A percentile compares a stretch with the other conserved stretches of the same genome.
Conservation (phyloP, 352 stramenopile species). For the Phytophthora pisi region DNA sequence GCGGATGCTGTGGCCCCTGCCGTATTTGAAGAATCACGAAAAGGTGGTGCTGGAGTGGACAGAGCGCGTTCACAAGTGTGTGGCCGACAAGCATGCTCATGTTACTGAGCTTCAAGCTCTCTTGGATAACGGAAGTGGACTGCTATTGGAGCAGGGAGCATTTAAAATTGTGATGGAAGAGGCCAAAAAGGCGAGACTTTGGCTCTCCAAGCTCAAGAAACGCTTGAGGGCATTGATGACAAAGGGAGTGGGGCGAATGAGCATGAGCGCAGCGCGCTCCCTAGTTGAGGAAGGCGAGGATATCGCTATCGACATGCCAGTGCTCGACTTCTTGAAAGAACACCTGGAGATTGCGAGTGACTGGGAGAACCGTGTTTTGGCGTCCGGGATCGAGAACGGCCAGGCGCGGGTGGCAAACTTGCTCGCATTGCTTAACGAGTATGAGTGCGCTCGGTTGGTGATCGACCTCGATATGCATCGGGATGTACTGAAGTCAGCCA, state of each 20-base stretch:
- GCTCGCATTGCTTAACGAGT: slow-evolving; percentile 78
- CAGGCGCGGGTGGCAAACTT: slow-evolving; percentile 78
- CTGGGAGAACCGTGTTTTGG: slow-evolving; percentile 80
- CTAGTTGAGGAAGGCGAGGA: slow-evolving; percentile 86
- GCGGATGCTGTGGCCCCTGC: slow-evolving; percentile 74
- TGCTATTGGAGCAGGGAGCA: slow-evolving; percentile 76
- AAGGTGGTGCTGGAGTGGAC: slow-evolving; percentile 72
- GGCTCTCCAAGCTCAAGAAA: slow-evolving; percentile 88
- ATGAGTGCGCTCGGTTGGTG: slow-evolving; percentile 72
- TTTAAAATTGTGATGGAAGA: slow-evolving; percentile 85
- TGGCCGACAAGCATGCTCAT: slow-evolving; percentile 66
- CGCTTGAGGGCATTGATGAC: slow-evolving; percentile 71
- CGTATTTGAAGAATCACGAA: slow-evolving; percentile 68
- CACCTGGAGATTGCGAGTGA: slow-evolving; percentile 78
- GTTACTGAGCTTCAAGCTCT: slow-evolving; percentile 62
- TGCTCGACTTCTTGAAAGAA: slow-evolving; percentile 83
- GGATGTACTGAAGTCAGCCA: slow-evolving; percentile 91
- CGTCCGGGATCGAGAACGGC: slow-evolving; percentile 77
- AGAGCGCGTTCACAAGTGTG: slow-evolving; percentile 55
- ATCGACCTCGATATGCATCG: slow-evolving; percentile 90
- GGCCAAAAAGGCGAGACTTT: slow-evolving; percentile 79
- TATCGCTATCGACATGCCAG: slow-evolving; percentile 71
- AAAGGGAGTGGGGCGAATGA: slow-evolving; percentile 72
- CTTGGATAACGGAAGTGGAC: slow-evolving; percentile 56
- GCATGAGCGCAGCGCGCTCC: slow-evolving; percentile 56